phyloP scores from a whole-genome alignment of 768 basidiomycete species.

The Pleurotus eryngii region DNA sequence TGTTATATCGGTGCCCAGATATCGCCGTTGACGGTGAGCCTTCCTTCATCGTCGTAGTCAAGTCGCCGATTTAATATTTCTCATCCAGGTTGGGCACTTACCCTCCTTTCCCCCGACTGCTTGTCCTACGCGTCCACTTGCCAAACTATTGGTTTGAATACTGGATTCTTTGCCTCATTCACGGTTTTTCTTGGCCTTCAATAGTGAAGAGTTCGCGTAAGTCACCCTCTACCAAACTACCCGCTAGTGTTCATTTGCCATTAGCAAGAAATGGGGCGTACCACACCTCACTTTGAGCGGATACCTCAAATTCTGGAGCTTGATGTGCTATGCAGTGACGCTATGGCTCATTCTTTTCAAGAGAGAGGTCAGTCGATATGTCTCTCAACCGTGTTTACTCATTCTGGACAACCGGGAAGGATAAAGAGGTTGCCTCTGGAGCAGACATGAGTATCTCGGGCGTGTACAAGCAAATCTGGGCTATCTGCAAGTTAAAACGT shows the following conservation, averaged over 20 bases:
- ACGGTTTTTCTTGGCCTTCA: slow-evolving; percentile 95
- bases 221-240: slow-evolving; percentile 18
- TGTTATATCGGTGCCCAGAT: slow-evolving; percentile 47
- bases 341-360: slow-evolving; percentile 85
- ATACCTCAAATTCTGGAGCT: slow-evolving; percentile 85
- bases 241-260: not conserved
- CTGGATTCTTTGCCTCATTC: slow-evolving; percentile 93
- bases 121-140: slow-evolving; percentile 97
- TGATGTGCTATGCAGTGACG: slow-evolving; percentile 81
- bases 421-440: slow-evolving; percentile 67
- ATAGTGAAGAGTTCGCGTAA: slow-evolving; percentile 88
- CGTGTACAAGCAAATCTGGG: slow-evolving; percentile 94
- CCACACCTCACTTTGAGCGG: slow-evolving; percentile 68
- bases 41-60: not conserved
- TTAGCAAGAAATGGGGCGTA: slow-evolving; percentile 72
- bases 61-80: not conserved
- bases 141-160: slow-evolving; percentile 95
- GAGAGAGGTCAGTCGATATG: slow-evolving; percentile 63
- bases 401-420: slow-evolving; percentile 37
- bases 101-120: slow-evolving; percentile 87
- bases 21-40: slow-evolving; percentile 92
- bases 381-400: not conserved
- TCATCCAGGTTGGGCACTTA: slow-evolving; percentile 70
- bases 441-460: slow-evolving; percentile 87
- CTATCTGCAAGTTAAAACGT: slow-evolving; percentile 90